Percentiles rank a stretch among this genome's conserved stretches.
Evolutionary conservation across 1,139 yeast species (phyloP).

Genomic region (Wickerhamomyces sp.): DNA sequence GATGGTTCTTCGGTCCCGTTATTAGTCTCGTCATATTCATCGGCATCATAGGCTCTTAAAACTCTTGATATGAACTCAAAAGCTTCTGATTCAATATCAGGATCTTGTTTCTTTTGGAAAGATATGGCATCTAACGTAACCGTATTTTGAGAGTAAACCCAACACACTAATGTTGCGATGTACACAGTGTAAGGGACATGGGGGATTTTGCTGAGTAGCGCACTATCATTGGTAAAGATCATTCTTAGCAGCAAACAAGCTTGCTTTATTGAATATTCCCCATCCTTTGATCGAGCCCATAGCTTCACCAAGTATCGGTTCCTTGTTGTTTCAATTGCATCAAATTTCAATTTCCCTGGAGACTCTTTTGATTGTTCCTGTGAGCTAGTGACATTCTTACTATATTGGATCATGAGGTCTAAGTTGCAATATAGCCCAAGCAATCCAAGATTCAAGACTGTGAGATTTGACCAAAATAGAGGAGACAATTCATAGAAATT

Average conservation of each 20-base stretch:
- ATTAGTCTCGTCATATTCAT: background rate
- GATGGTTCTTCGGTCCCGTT: background rate
- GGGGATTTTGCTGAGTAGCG: conserved; percentile 19
- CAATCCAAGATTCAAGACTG: conserved; percentile 18
- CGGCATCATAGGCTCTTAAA: background rate
- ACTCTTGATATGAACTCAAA: background rate
- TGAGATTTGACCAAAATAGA: conserved; percentile 25
- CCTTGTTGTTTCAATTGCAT: conserved; percentile 14
- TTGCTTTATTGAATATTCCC: conserved; percentile 22
- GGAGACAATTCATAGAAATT: conserved; percentile 25
- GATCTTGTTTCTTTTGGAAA: background rate
- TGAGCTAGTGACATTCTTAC: background rate
- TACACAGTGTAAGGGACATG: conserved; percentile 23
- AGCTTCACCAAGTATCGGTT: conserved; percentile 9
- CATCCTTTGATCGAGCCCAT: conserved; percentile 25
- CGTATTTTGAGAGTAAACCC: conserved; percentile 11
- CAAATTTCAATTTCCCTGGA: conserved; percentile 16
- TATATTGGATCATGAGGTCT: conserved; percentile 11
- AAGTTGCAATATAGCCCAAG: conserved; percentile 21
- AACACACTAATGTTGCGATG: conserved; percentile 21
- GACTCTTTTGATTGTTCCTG: conserved; percentile 4
- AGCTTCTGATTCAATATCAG: background rate
- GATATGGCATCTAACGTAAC: background rate
- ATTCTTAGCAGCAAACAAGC: conserved; percentile 23
- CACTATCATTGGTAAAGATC: conserved; percentile 19